Conservation (phyloP, 2,329 filamentous ascomycete species). For the Chrysoporthe austroafricana region DNA sequence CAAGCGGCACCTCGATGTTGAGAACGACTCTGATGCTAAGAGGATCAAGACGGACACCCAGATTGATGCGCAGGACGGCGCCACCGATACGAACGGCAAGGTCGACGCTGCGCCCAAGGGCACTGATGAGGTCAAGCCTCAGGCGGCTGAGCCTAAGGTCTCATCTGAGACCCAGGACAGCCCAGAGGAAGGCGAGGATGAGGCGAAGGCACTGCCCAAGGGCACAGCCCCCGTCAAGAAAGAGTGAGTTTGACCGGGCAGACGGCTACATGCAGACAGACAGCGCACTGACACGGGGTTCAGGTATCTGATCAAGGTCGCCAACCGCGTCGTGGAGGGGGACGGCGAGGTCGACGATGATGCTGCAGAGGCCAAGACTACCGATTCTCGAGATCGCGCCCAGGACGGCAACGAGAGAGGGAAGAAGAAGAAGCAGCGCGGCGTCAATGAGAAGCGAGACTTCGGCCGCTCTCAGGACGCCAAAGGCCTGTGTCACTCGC, state of each 20-base stretch:
- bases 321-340: constrained; percentile 33
- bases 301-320: constrained; percentile 49
- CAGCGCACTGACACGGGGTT: constrained; percentile 24
- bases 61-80: constrained; percentile 26
- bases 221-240: constrained; percentile 67
- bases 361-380: constrained; percentile 50
- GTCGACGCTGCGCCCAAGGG: not conserved
- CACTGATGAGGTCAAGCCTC: not conserved
- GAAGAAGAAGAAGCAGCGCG: constrained; percentile 57
- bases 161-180: constrained; percentile 26
- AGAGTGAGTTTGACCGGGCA: constrained; percentile 56
- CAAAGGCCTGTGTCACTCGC: constrained; percentile 76
- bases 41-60: constrained; percentile 56
- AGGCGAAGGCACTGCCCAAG: constrained; percentile 16
- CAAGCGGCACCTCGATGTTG: constrained; percentile 26
- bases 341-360: constrained; percentile 48
- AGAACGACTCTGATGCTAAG: constrained; percentile 50
- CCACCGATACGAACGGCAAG: constrained; percentile 18
- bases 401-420: constrained; percentile 38
- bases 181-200: constrained; percentile 53
- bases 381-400: constrained; percentile 33
- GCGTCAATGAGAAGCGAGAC: constrained; percentile 81
- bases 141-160: not conserved
- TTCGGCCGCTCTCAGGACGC: constrained; percentile 82
- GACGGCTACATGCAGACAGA: not conserved